Percentiles rank a stretch among this genome's conserved stretches.
Evolutionary conservation across 345 rosid species (phyloP).

Genomic region (Citrus reticulata): DNA sequence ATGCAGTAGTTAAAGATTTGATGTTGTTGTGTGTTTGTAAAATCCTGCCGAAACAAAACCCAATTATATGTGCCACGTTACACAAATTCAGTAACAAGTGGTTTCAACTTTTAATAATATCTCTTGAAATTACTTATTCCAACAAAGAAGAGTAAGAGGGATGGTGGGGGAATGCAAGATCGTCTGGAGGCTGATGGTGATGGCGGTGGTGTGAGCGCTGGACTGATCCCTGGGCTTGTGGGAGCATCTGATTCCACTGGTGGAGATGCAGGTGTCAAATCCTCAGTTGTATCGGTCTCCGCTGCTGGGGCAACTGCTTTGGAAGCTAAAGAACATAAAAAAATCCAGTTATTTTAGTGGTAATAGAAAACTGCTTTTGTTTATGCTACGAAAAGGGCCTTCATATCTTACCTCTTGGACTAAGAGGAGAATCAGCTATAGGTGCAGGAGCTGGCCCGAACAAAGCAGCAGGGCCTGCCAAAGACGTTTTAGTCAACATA

Average conservation of each 20-base stretch:
- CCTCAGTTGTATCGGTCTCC: conserved; percentile 2
- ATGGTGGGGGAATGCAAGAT: not conserved
- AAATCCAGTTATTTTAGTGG: not conserved
- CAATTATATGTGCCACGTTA: too few relatives aligned
- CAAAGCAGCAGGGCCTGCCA: conserved; percentile 64
- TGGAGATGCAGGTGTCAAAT: conserved; percentile 26
- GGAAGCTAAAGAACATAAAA: conserved; percentile 32
- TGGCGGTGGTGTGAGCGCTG: conserved; percentile 31
- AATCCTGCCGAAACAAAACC: too few relatives aligned
- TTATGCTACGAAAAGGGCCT: not conserved
- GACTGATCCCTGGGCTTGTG: conserved; percentile 27
- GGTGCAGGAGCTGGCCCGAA: conserved; percentile 56
- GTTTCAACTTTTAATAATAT: too few relatives aligned
- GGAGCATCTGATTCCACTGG: conserved; percentile 24
- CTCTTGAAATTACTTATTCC: not conserved
- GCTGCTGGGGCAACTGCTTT: conserved; percentile 21
- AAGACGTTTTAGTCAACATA: not conserved
- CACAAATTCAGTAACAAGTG: too few relatives aligned
- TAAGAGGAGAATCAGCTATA: conserved; percentile 38
- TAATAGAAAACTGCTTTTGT: not conserved
- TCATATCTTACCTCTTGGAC: conserved; percentile 45
- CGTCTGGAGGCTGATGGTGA: conserved; percentile 11
- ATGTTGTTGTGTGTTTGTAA: fast-evolving
- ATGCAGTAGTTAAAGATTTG: fast-evolving
- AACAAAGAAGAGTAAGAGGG: not conserved